Percentiles rank a stretch among this genome's conserved stretches.
Evolutionary conservation across 2,329 filamentous ascomycete genomes (phyloP).

Genomic region (Penicillium frequentans): DNA sequence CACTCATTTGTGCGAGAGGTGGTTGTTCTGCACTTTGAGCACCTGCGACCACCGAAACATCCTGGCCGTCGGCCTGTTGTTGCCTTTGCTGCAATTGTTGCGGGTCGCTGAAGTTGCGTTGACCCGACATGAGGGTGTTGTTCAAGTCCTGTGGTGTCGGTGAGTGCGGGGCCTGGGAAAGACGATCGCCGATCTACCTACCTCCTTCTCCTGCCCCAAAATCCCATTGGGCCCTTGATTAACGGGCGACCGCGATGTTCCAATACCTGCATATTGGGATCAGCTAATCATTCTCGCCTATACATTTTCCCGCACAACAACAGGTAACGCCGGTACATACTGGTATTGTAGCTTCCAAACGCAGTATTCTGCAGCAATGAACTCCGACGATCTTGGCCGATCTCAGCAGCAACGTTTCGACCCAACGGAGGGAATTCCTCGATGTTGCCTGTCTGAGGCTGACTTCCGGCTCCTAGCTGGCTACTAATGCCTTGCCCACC

Average conservation of each 20-base stretch:
- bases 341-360: slow-evolving; percentile 40
- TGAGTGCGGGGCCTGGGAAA: slow-evolving; percentile 14
- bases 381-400: slow-evolving; percentile 50
- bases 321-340: slow-evolving; percentile 33
- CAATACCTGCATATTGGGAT: slow-evolving; percentile 31
- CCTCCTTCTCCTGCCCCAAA: slow-evolving; percentile 44
- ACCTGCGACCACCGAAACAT: slow-evolving; percentile 29
- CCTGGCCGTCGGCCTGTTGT: slow-evolving; percentile 38
- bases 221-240: slow-evolving; percentile 45
- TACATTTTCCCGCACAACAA: slow-evolving; percentile 24
- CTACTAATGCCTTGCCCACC: slow-evolving; percentile 56
- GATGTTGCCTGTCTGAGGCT: slow-evolving; percentile 57
- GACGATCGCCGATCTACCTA: slow-evolving; percentile 16
- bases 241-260: slow-evolving; percentile 43
- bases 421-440: slow-evolving; percentile 63
- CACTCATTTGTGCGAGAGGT: slow-evolving; percentile 57
- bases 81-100: slow-evolving; percentile 37
- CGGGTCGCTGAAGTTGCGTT: slow-evolving; percentile 32
- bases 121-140: slow-evolving; percentile 33
- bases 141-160: slow-evolving; percentile 34
- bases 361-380: slow-evolving; percentile 53
- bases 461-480: slow-evolving; percentile 50
- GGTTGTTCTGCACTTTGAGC: slow-evolving; percentile 39
- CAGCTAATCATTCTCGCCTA: slow-evolving; percentile 6
- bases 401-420: slow-evolving; percentile 52